Evolutionary conservation across 1,284 basidiomycete species (phyloP).

Genomic region (Gomphus sp.): DNA sequence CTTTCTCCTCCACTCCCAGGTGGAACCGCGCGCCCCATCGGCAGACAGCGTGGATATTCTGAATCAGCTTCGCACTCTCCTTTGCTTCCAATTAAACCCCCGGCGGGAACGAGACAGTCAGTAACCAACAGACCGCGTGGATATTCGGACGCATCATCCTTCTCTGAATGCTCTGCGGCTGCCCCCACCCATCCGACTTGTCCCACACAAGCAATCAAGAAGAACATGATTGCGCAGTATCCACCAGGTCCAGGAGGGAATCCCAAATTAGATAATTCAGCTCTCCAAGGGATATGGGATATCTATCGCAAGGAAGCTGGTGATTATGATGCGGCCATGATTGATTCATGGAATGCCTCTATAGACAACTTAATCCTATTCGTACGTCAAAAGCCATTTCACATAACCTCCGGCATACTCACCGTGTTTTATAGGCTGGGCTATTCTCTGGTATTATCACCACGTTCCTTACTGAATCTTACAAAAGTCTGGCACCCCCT

Average conservation of each 20-base stretch:
- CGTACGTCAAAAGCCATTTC: slow-evolving; percentile 18
- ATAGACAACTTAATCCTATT: slow-evolving; percentile 34
- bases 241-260: background rate
- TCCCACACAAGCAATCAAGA: background rate
- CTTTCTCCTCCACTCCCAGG: background rate
- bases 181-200: background rate
- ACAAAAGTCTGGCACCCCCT: slow-evolving; percentile 12
- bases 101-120: background rate
- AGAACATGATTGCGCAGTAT: background rate
- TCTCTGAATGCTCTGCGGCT: background rate
- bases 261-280: background rate
- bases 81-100: background rate
- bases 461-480: slow-evolving; percentile 16
- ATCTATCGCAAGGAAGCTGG: slow-evolving; percentile 30
- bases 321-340: slow-evolving; percentile 25
- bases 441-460: slow-evolving; percentile 18
- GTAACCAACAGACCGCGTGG: background rate
- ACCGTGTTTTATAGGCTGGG: slow-evolving; percentile 14
- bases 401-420: background rate
- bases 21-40: background rate
- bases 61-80: background rate
- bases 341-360: slow-evolving; percentile 28
- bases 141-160: background rate
- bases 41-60: background rate
- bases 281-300: slow-evolving; percentile 24